A percentile compares a stretch with the other conserved stretches of the same genome.
Conservation (phyloP, 2,329 filamentous ascomycete genomes). For the Colletotrichum kahawae region DNA sequence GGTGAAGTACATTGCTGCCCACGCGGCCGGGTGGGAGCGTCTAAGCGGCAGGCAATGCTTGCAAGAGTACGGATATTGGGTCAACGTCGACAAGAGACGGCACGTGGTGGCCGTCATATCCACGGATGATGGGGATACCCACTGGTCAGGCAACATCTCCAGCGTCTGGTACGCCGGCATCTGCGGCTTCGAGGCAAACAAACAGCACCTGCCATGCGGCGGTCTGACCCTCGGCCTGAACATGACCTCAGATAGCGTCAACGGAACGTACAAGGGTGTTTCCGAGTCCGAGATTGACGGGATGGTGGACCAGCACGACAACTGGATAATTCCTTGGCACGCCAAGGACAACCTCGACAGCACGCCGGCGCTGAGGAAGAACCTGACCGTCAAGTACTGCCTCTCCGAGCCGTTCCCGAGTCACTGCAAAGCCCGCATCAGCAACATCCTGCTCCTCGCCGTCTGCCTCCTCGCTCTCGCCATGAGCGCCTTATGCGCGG, state of each 20-base stretch:
- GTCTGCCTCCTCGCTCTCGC: background rate
- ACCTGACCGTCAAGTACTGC: background rate
- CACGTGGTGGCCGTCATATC: background rate
- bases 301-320: background rate
- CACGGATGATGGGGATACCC: background rate
- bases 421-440: background rate
- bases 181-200: background rate
- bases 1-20: background rate
- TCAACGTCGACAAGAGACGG: background rate
- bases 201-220: background rate
- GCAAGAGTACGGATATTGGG: background rate
- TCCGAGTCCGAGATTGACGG: background rate
- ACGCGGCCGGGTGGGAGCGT: background rate
- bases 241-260: background rate
- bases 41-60: background rate
- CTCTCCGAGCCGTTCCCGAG: background rate
- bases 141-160: background rate
- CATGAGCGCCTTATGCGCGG: background rate
- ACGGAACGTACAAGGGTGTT: background rate
- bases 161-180: background rate
- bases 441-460: background rate
- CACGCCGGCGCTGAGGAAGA: background rate
- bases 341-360: background rate
- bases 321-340: background rate
- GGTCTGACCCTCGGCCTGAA: background rate